phyloP scores from a whole-genome alignment of 2,329 filamentous ascomycete genomes.

The Penicillium sp. region DNA sequence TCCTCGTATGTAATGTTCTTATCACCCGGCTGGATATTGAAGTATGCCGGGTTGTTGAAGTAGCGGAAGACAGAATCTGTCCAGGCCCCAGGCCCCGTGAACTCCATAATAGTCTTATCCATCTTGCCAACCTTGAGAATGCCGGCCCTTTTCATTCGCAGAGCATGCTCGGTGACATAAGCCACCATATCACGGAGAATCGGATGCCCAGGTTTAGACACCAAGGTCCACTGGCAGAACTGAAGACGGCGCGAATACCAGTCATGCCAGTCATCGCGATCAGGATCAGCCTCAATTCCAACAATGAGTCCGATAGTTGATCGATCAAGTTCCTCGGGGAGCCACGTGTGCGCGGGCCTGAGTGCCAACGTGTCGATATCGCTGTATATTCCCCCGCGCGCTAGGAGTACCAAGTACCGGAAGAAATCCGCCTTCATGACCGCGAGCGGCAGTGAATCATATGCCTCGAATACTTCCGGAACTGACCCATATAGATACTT shows the following conservation, averaged over 20 bases:
- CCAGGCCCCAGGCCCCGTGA: slow-evolving; percentile 89
- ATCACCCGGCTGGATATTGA: slow-evolving; percentile 61
- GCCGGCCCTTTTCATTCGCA: slow-evolving; percentile 62
- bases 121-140: slow-evolving; percentile 52
- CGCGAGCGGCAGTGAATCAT: slow-evolving; percentile 61
- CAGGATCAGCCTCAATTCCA: slow-evolving; percentile 92
- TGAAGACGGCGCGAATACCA: slow-evolving; percentile 97
- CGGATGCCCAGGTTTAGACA: slow-evolving; percentile 87
- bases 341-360: slow-evolving; percentile 75
- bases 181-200: slow-evolving; percentile 79
- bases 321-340: slow-evolving; percentile 67
- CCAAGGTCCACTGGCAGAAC: slow-evolving; percentile 99
- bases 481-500: slow-evolving; percentile 76
- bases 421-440: slow-evolving; percentile 74
- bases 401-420: slow-evolving; percentile 64
- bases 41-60: slow-evolving; percentile 84
- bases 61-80: slow-evolving; percentile 86
- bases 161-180: slow-evolving; percentile 72
- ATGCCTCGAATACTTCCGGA: slow-evolving; percentile 70
- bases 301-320: slow-evolving; percentile 75
- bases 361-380: slow-evolving; percentile 88
- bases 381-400: slow-evolving; percentile 72
- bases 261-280: slow-evolving; percentile 80
- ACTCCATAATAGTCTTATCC: slow-evolving; percentile 76
- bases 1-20: slow-evolving; percentile 72